Evolutionary conservation across 192 early-diverging fungal genomes (phyloP).

Genomic region (Coemansia sp.): DNA sequence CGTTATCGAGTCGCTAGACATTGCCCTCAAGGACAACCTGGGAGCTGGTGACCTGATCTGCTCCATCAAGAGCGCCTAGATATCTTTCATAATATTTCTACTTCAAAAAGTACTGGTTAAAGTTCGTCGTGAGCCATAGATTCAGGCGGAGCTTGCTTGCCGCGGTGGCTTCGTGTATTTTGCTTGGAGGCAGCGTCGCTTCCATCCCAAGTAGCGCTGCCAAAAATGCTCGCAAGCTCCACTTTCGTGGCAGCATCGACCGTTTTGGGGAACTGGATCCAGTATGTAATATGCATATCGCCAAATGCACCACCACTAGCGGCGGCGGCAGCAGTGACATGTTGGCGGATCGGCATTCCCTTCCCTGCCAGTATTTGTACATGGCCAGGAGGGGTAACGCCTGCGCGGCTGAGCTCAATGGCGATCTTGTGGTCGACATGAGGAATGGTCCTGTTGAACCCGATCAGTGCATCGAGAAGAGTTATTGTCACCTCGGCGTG

Average conservation of each 20-base stretch:
- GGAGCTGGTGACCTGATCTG: conserved; percentile 81
- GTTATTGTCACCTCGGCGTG: conserved; percentile 75
- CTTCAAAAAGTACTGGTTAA: neutral
- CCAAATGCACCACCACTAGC: conserved; percentile 25
- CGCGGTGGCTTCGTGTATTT: conserved; percentile 7
- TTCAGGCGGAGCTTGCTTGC: conserved; percentile 18
- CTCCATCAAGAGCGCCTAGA: conserved; percentile 22
- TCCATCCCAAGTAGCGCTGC: conserved; percentile 29
- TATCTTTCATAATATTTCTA: conserved; percentile 1
- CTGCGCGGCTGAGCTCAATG: conserved; percentile 58
- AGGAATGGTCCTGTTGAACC: conserved; percentile 71
- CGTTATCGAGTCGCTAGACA: conserved; percentile 67
- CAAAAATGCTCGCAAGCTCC: conserved; percentile 14
- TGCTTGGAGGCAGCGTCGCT: conserved; percentile 6
- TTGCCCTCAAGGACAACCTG: conserved; percentile 75
- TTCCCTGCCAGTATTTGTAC: conserved; percentile 75
- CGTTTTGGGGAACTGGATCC: conserved; percentile 70
- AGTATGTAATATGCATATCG: conserved; percentile 86
- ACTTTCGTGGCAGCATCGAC: conserved; percentile 11
- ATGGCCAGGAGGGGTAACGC: conserved; percentile 67
- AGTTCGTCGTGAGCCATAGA: conserved; percentile 38
- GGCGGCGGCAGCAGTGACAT: conserved; percentile 1
- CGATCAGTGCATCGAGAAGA: conserved; percentile 74
- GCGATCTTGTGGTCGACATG: conserved; percentile 75
- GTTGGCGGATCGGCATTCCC: conserved; percentile 77